These are phyloP conservation scores for Cyclotella atomus DNA, from an alignment of 108 stramenopile species.

Conservation along the genomic window DNA sequence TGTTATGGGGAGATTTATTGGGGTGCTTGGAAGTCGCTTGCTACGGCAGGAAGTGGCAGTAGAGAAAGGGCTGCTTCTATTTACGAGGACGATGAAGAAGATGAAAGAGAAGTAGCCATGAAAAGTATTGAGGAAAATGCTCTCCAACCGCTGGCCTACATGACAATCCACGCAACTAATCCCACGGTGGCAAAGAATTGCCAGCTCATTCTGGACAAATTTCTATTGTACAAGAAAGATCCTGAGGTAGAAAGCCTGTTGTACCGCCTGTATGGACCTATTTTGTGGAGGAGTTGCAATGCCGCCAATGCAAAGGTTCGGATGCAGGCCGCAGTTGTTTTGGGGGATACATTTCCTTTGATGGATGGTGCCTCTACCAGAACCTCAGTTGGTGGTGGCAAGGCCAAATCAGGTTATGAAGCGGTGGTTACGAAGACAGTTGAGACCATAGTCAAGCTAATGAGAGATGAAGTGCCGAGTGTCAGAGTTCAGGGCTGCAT, in stretches of 20 bases:
- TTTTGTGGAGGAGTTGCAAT: slow-evolving; percentile 90
- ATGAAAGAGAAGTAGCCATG: slow-evolving; percentile 39
- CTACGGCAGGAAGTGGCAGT: not conserved
- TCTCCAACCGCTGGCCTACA: slow-evolving; percentile 86
- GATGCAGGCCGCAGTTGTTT: slow-evolving; percentile 69
- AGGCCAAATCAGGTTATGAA: slow-evolving; percentile 42
- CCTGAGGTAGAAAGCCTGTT: slow-evolving; percentile 83
- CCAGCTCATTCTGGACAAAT: slow-evolving; percentile 60
- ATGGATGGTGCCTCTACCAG: slow-evolving; percentile 47
- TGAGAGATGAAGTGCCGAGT: slow-evolving; percentile 73
- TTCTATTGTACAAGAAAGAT: slow-evolving; percentile 81
- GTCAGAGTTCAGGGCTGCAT: slow-evolving; percentile 88
- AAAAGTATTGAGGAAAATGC: slow-evolving; percentile 78
- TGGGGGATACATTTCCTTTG: slow-evolving; percentile 93
- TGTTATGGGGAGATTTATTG: slow-evolving; percentile 89
- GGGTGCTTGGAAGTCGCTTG: slow-evolving; percentile 81
- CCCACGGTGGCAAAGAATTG: slow-evolving; percentile 47
- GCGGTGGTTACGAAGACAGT: slow-evolving; percentile 70
- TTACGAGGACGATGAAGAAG: slow-evolving; percentile 1
- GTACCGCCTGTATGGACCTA: slow-evolving; percentile 85
- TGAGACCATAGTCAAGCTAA: slow-evolving; percentile 60
- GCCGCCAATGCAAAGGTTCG: slow-evolving; percentile 90
- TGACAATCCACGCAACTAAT: slow-evolving; percentile 64
- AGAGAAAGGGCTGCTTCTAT: not conserved
- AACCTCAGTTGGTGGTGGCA: slow-evolving; percentile 48